These are phyloP conservation scores for Claviceps digitariae DNA, from an alignment of 2,329 filamentous ascomycete genomes.

Conservation along the genomic window DNA sequence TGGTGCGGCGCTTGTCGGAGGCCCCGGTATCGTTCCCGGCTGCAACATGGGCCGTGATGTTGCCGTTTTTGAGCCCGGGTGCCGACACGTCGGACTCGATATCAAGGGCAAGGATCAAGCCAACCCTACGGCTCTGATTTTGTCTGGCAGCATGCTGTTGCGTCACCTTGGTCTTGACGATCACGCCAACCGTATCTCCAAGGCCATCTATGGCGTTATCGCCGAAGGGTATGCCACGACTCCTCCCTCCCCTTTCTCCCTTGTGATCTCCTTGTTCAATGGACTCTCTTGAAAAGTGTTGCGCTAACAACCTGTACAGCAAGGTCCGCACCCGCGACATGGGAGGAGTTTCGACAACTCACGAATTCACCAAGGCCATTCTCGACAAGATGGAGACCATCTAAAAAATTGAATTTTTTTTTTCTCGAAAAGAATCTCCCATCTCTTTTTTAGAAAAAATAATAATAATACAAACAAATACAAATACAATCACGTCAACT, in stretches of 20 bases:
- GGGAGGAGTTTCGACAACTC: constrained; percentile 79
- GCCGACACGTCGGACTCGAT: constrained; percentile 97
- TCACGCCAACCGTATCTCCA: constrained; percentile 95
- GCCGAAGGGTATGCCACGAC: constrained; percentile 59
- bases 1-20: constrained; percentile 89
- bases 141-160: constrained; percentile 93
- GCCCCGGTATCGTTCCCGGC: constrained; percentile 90
- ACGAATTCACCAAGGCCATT: constrained; percentile 91
- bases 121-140: constrained; percentile 90
- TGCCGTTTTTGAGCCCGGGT: constrained; percentile 96
- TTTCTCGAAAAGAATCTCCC: neutral
- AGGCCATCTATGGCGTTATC: constrained; percentile 66
- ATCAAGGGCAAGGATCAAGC: constrained; percentile 99
- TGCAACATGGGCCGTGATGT: constrained; percentile 99
- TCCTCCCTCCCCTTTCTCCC: neutral
- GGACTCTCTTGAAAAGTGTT: neutral
- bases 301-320: constrained; percentile 39
- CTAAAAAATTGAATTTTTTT: constrained; percentile 24
- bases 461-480: neutral
- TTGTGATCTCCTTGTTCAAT: neutral
- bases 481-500: neutral
- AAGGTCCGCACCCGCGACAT: constrained; percentile 87
- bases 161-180: constrained; percentile 94
- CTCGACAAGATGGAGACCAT: constrained; percentile 85
- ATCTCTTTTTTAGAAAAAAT: neutral